Base-by-base conservation (phyloP, 2,329 filamentous ascomycete species). In the Ciborinia camelliae region DNA sequence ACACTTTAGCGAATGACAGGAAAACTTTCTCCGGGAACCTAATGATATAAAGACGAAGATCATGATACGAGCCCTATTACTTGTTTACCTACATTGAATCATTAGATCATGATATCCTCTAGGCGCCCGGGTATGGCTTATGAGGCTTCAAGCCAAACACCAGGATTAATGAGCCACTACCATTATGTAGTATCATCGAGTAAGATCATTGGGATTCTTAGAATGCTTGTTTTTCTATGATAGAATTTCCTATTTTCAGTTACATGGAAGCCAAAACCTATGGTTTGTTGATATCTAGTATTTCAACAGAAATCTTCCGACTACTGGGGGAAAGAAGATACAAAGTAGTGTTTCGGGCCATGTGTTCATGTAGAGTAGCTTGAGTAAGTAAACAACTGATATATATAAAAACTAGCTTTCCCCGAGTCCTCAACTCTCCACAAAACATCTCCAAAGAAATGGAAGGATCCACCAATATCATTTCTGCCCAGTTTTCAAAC, bases 341-440 rank as follows among this genome's bases (percentile, higher is more conserved):
- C 55, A 41, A 58, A 58, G 43, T 8, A 28, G 28, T 45, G 6
- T 23, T 58, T 45, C 39, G 26, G 39, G 20, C 39, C 39, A 45
- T 32, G 20, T 58, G 39, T 58, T 35, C 54, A 41, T 39, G 26
- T 43, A 58, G 26, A 43, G 41, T 59, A 47, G 41, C 41, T 58
- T 14, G 20, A 58, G n/a, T 48, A 47, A 47, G 28, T 18, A 59
- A 47, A 26, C 8, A 14, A 39, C 28, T 20, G 26, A 30, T 26
- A 45, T 43, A 12, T 47, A 35, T 12, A 12, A 26, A 47, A 35
- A 35, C 4, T 59, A 58, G 41, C 14, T 28, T 58, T 58, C 55
- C 55, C 55, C 55, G 30, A 58, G n/a, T 58, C 55, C 55, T 41
- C 55, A 58, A 35, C 20, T 53, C 20, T 35, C 50, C 50, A 53